Percentiles rank a stretch among this genome's conserved stretches.
phyloP scores from a whole-genome alignment of 768 basidiomycete species.

The Xanthoconium purpureum region DNA sequence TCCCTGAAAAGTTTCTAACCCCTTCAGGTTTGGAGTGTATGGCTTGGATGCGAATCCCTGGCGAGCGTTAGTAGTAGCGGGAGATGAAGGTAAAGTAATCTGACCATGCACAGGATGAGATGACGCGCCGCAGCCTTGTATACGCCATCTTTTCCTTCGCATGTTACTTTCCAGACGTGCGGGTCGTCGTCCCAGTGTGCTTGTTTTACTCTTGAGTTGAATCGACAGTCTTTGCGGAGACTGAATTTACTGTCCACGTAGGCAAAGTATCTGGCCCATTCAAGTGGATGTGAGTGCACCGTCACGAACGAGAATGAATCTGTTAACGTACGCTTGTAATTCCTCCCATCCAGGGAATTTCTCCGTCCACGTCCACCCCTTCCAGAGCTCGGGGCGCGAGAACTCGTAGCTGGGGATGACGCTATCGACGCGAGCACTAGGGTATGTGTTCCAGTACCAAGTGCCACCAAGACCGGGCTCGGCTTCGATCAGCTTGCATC shows the following conservation, averaged over 20 bases:
- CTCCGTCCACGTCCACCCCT: conserved; percentile 10
- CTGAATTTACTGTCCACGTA: conserved; percentile 9
- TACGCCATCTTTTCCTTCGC: conserved; percentile 4
- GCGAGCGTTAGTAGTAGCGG: neutral
- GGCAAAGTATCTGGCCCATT: conserved; percentile 11
- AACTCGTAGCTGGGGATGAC: conserved; percentile 10
- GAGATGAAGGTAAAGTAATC: neutral
- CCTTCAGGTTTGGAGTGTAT: conserved; percentile 8
- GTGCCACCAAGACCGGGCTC: conserved; percentile 12
- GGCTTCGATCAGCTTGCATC: conserved; percentile 8
- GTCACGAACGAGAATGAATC: neutral
- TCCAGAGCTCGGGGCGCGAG: conserved; percentile 12
- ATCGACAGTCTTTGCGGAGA: conserved; percentile 15
- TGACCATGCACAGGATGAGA: conserved; percentile 14
- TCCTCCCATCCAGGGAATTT: conserved; percentile 14
- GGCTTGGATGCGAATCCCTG: no score
- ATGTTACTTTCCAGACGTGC: conserved; percentile 6
- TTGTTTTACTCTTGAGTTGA: conserved; percentile 7
- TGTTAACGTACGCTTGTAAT: no score
- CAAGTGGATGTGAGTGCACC: neutral
- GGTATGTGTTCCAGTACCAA: no score
- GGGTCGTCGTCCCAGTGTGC: conserved; percentile 11
- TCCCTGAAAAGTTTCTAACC: conserved; percentile 10
- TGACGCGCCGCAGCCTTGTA: conserved; percentile 12
- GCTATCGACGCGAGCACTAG: no score